Evolutionary conservation across 176 grass and related monocot species (phyloP).

Genomic region (Rhipidocladum racemiflorum): DNA sequence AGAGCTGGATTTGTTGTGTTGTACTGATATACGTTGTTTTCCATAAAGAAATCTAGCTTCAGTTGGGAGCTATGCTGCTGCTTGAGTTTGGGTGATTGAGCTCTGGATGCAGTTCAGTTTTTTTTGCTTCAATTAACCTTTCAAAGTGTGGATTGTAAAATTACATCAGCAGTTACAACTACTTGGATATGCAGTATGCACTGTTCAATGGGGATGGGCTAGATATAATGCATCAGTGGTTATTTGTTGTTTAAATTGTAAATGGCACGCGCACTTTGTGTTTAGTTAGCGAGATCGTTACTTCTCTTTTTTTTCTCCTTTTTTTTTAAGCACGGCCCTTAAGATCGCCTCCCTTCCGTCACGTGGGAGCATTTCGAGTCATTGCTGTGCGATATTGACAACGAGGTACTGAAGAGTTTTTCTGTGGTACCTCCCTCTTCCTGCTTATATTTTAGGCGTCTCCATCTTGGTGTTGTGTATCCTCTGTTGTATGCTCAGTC

Average conservation of each 20-base stretch:
- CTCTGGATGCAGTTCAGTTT: neutral
- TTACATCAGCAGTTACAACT: neutral
- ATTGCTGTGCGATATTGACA: conserved; percentile 68
- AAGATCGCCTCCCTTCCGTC: conserved; percentile 74
- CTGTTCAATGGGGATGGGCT: neutral
- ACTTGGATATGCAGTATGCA: neutral
- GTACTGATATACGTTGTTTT: neutral
- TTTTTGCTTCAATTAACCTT: neutral
- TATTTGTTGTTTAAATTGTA: neutral
- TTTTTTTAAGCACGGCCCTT: conserved; percentile 52
- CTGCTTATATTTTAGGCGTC: conserved; percentile 22
- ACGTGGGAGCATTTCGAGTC: conserved; percentile 83
- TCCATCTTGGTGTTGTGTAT: neutral
- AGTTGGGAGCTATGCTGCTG: neutral
- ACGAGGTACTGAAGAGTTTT: conserved; percentile 47
- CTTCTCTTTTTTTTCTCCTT: neutral
- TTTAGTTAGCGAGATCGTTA: neutral
- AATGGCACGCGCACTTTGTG: neutral
- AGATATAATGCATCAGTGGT: neutral
- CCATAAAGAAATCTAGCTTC: neutral
- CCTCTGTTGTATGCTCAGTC: conserved; percentile 4
- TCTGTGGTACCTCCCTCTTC: conserved; percentile 55
- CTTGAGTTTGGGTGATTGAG: neutral
- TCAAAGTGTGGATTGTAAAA: neutral
- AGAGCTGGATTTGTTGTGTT: neutral